Evolutionary conservation across 1,284 basidiomycete species (phyloP).

Genomic region (Cutaneotrichosporon dermatis): DNA sequence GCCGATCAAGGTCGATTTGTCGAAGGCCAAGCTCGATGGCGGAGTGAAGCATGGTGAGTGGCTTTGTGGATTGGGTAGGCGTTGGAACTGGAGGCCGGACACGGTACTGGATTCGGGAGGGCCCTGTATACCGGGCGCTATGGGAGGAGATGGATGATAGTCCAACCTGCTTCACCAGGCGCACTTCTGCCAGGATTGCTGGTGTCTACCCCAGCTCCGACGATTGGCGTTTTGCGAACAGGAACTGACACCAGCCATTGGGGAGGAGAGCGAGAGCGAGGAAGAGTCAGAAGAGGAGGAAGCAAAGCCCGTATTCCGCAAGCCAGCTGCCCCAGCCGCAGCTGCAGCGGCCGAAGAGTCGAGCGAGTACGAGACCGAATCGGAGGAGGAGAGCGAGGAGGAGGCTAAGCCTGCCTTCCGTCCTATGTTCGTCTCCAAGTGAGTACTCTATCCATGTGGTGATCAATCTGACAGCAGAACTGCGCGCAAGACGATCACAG

Average conservation of each 20-base stretch:
- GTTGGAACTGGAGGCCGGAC: too few relatives aligned
- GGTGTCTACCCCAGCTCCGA: too few relatives aligned
- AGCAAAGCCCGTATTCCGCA: constrained; percentile 23
- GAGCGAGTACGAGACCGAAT: constrained; percentile 49
- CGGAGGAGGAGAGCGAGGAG: constrained; percentile 39
- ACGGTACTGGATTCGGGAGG: too few relatives aligned
- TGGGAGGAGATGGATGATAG: background rate
- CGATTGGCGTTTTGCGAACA: background rate
- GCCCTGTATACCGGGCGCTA: background rate
- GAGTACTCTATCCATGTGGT: constrained; percentile 5
- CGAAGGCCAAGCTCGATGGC: constrained; percentile 39
- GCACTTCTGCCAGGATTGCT: too few relatives aligned
- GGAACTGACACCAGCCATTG: constrained; percentile 12
- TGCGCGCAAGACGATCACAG: constrained; percentile 34
- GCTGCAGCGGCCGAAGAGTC: constrained; percentile 29
- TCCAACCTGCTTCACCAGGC: too few relatives aligned
- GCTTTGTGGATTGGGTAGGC: too few relatives aligned
- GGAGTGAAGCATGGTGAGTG: constrained; percentile 31
- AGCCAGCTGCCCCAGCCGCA: constrained; percentile 4
- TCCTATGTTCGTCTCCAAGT: constrained; percentile 48
- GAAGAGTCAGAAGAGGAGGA: constrained; percentile 35
- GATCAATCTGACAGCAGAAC: constrained; percentile 22
- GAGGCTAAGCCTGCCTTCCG: constrained; percentile 47
- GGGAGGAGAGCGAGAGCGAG: constrained; percentile 21
- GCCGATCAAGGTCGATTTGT: constrained; percentile 34